Percentiles rank a stretch among this genome's conserved stretches.
phyloP scores from a whole-genome alignment of 2,329 filamentous ascomycete species.

The Paracamarosporium sp. region DNA sequence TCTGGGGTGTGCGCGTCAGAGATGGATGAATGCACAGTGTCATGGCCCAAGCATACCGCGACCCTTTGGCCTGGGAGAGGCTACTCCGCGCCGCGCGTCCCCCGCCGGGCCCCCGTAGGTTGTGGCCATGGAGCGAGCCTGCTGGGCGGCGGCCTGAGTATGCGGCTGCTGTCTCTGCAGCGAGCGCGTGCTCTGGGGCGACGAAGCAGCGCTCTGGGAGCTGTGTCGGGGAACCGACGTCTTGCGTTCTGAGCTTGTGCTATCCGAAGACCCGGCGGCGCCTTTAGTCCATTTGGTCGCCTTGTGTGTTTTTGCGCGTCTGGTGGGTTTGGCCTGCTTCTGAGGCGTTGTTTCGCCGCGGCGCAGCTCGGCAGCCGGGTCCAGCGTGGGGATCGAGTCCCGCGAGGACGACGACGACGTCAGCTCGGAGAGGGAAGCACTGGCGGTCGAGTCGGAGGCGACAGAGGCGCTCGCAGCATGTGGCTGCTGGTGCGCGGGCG shows the following conservation, averaged over 20 bases:
- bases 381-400: conserved; percentile 29
- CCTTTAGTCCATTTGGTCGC: conserved; percentile 39
- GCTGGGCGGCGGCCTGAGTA: conserved; percentile 20
- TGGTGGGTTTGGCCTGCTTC: conserved; percentile 33
- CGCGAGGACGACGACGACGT: conserved; percentile 38
- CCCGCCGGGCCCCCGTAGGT: conserved; percentile 44
- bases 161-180: conserved; percentile 24
- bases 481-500: conserved; percentile 23
- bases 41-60: conserved; percentile 40
- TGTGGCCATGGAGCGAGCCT: conserved; percentile 45
- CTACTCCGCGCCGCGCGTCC: conserved; percentile 49
- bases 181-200: conserved; percentile 21
- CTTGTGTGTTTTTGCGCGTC: conserved; percentile 36
- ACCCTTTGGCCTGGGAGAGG: conserved; percentile 53
- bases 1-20: conserved; percentile 53
- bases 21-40: conserved; percentile 4
- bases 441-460: conserved; percentile 32
- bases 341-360: conserved; percentile 30
- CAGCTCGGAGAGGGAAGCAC: conserved; percentile 34
- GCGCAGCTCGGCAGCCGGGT: conserved; percentile 26
- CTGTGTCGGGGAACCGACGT: conserved; percentile 22
- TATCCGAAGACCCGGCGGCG: conserved; percentile 31
- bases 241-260: conserved; percentile 33
- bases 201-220: conserved; percentile 19
- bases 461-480: conserved; percentile 39